Percentiles rank a stretch among this genome's conserved stretches.
Conservation (phyloP, 805 yeast genomes). For the Clavispora vitiphila region DNA sequence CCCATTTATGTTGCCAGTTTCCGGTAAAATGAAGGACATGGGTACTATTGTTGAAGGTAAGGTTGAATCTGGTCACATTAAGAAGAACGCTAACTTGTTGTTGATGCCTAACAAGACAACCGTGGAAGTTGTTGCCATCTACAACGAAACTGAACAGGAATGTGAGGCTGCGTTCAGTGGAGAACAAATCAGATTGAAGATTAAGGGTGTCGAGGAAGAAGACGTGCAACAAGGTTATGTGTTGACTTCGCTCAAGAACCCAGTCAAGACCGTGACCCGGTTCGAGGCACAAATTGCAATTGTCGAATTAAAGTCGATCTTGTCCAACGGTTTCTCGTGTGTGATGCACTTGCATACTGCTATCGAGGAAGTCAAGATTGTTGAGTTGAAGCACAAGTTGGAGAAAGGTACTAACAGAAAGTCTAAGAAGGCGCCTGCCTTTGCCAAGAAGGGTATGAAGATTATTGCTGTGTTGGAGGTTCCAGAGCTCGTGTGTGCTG, state of each 20-base stretch:
- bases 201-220: slow-evolving; percentile 96
- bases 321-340: slow-evolving; percentile 94
- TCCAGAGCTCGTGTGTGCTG: slow-evolving; percentile 86
- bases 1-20: slow-evolving; percentile 95
- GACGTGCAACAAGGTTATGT: slow-evolving; percentile 91
- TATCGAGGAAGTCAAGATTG: slow-evolving; percentile 86
- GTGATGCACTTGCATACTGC: slow-evolving; percentile 99
- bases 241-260: slow-evolving; percentile 76
- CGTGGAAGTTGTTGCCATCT: slow-evolving; percentile 83
- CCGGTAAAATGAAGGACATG: slow-evolving; percentile 92
- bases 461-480: slow-evolving; percentile 88
- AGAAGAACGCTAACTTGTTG: slow-evolving; percentile 67
- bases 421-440: slow-evolving; percentile 95
- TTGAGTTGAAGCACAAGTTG: slow-evolving; percentile 81
- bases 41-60: slow-evolving; percentile 99
- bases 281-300: slow-evolving; percentile 97
- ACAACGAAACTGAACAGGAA: slow-evolving; percentile 94
- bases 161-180: slow-evolving; percentile 88
- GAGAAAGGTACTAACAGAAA: slow-evolving; percentile 96
- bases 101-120: slow-evolving; percentile 88
- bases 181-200: slow-evolving; percentile 91
- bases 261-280: slow-evolving; percentile 83
- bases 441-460: slow-evolving; percentile 98
- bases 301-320: slow-evolving; percentile 90
- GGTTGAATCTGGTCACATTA: slow-evolving; percentile 91